A percentile compares a stretch with the other conserved stretches of the same genome.
Conservation (phyloP, 2,329 filamentous ascomycete species). For the Calonectria henricotiae region DNA sequence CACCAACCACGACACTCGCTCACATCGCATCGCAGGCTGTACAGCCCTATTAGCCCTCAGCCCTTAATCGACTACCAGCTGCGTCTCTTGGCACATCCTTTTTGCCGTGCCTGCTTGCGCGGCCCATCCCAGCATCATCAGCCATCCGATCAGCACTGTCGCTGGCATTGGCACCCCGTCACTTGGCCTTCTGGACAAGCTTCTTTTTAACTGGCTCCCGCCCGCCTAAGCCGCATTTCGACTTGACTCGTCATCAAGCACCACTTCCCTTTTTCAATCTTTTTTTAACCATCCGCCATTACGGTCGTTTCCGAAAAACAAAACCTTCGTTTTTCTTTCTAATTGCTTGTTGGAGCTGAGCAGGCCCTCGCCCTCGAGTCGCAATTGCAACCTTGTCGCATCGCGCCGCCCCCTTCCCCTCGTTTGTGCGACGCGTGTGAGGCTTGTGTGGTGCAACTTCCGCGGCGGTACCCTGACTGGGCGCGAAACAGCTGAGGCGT, state of each 20-base stretch:
- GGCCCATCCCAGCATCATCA: conserved; percentile 17
- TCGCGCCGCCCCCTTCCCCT: conserved; percentile 6
- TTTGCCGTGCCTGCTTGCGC: conserved; percentile 16
- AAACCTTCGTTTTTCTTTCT: conserved; percentile 17
- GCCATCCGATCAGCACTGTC: conserved; percentile 17
- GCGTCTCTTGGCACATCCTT: background rate
- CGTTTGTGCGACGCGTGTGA: conserved; percentile 22
- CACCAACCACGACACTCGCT: background rate
- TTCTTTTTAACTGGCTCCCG: conserved; percentile 27
- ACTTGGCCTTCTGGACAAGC: conserved; percentile 17
- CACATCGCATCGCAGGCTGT: background rate
- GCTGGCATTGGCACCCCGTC: conserved; percentile 16
- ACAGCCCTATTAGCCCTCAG: background rate
- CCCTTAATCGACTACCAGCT: background rate
- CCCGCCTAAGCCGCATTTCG: conserved; percentile 24
- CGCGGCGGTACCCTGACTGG: conserved; percentile 15
- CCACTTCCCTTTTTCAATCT: background rate
- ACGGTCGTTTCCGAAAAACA: conserved; percentile 28
- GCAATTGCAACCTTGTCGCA: conserved; percentile 16
- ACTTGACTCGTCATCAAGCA: conserved; percentile 25
- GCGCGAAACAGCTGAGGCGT: conserved; percentile 22
- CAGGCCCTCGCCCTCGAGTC: conserved; percentile 26
- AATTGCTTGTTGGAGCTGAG: conserved; percentile 21
- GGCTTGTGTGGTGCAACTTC: conserved; percentile 11
- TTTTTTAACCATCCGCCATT: conserved; percentile 6